Percentiles rank a stretch among this genome's conserved stretches.
These are phyloP conservation scores for Neurospora sp. DNA, from an alignment of 495 filamentous ascomycete species.

Conservation along the genomic window DNA sequence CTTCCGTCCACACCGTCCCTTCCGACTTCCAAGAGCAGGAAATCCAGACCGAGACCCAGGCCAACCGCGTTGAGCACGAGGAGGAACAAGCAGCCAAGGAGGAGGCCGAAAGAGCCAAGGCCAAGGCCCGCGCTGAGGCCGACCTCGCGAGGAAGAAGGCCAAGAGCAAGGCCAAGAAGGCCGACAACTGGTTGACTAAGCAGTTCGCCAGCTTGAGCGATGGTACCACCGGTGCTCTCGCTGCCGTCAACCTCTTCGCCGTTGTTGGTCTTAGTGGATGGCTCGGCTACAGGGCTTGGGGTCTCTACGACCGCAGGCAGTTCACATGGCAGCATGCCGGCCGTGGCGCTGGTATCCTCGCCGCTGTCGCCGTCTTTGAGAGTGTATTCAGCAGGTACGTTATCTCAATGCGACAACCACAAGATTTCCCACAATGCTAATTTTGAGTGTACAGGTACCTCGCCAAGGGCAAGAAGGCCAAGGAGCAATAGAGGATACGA, in stretches of 20 bases:
- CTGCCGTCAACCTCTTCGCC: conserved; percentile 28
- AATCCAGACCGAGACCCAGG: conserved; percentile 65
- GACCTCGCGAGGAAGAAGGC: conserved; percentile 45
- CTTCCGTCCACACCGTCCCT: conserved; percentile 59
- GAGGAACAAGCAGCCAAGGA: conserved; percentile 12
- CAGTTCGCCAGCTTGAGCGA: conserved; percentile 26
- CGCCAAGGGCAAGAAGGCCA: conserved; percentile 31
- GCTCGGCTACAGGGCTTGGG: conserved; percentile 37
- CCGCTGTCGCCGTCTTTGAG: conserved; percentile 32
- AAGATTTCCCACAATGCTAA: not conserved
- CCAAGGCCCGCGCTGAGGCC: conserved; percentile 33
- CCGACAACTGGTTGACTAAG: conserved; percentile 29
- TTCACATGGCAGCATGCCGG: conserved; percentile 64
- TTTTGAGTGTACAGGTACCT: conserved; percentile 18
- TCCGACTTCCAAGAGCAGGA: conserved; percentile 54
- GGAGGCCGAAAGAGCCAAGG: conserved; percentile 25
- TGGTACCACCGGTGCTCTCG: conserved; percentile 25
- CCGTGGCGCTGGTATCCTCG: conserved; percentile 44
- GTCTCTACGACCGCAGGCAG: conserved; percentile 50
- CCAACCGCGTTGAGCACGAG: conserved; percentile 44
- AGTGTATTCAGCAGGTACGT: conserved; percentile 31
- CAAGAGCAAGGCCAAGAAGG: conserved; percentile 25
- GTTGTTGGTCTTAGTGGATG: conserved; percentile 36
- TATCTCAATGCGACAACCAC: not conserved
- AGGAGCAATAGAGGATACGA: conserved; percentile 18